Percentiles rank a stretch among this genome's conserved stretches.
Evolutionary conservation across 805 yeast species (phyloP).

Genomic region (Starmerella bombi): DNA sequence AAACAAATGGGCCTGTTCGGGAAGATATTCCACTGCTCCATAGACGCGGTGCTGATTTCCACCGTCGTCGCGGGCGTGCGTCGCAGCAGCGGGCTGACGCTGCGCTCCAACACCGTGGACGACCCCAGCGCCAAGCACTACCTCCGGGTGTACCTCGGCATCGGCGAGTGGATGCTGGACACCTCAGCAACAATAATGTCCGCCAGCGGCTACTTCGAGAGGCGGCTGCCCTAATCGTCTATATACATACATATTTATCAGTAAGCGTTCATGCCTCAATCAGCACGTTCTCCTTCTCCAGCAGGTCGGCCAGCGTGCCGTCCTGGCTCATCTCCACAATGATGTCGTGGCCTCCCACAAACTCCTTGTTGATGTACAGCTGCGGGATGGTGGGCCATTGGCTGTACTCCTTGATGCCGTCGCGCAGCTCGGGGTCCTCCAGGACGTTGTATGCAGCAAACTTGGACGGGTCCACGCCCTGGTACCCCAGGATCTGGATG

Average conservation of each 20-base stretch:
- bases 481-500: constrained; percentile 82
- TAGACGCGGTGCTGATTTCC: constrained; percentile 68
- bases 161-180: constrained; percentile 80
- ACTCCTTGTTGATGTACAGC: constrained; percentile 73
- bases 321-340: constrained; percentile 69
- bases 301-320: constrained; percentile 80
- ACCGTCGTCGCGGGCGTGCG: constrained; percentile 77
- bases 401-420: constrained; percentile 88
- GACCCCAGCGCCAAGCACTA: constrained; percentile 33
- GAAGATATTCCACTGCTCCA: constrained; percentile 51
- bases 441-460: constrained; percentile 95
- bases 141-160: constrained; percentile 52
- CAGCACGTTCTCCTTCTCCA: constrained; percentile 66
- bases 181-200: constrained; percentile 55
- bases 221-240: constrained; percentile 19
- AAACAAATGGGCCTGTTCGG: constrained; percentile 36
- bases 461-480: constrained; percentile 91
- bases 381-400: constrained; percentile 99
- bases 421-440: constrained; percentile 86
- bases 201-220: constrained; percentile 56
- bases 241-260: neutral
- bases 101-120: constrained; percentile 39
- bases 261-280: constrained; percentile 36
- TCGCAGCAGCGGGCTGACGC: constrained; percentile 62
- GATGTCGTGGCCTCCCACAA: constrained; percentile 96